Evolutionary conservation across 2,329 filamentous ascomycete species (phyloP), one percentile per base, ranked within the genome.

Genomic region (Fusarium sp.): DNA sequence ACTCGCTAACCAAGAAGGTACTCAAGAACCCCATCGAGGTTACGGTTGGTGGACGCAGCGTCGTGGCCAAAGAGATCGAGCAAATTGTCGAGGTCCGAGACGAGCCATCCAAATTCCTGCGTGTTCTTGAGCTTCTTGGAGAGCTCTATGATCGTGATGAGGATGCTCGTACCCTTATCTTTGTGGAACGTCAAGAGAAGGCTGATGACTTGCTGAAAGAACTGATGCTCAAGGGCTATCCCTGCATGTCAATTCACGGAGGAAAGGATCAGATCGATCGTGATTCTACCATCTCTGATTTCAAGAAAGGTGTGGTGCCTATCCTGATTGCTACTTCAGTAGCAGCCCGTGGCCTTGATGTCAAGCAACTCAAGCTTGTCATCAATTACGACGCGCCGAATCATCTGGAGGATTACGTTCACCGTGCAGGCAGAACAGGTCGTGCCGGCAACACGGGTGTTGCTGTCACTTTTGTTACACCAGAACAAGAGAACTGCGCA

Each of bases 371-470:
- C 34, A 98, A 97, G 79, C 87, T 98, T 33, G 96, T 99, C 55
- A 91, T 99, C 81, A 98, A 98, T 80, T 98, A 94, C 77, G 94
- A 98, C 76, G 93, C 92, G 1, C 95, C 94, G 1, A 97, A 97
- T 75, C 94, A 98, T 81, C 81, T 97, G 65, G 96, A 99, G 80
- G 96, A 98, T 76, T 98, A 98, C 75, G 95, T 98, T 40, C 96
- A 98, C 79, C 91, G 96, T 67, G 94, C 93, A 57, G 96, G 96
- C 47, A 93, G 96, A 73, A 98, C 96, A 9, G 96, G 96, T 13
- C 91, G 96, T 77, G 96, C 96, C 45, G 96, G 96, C 40, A 97
- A 98, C 75, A 97, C 90, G 22, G 96, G 96, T 67, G 97, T 94
- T 39, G 96, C 96, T 0, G 93, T 99, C 51, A 99, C 96, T 0